phyloP scores from a whole-genome alignment of 1,284 basidiomycete species.

The Blastosporella zonata region DNA sequence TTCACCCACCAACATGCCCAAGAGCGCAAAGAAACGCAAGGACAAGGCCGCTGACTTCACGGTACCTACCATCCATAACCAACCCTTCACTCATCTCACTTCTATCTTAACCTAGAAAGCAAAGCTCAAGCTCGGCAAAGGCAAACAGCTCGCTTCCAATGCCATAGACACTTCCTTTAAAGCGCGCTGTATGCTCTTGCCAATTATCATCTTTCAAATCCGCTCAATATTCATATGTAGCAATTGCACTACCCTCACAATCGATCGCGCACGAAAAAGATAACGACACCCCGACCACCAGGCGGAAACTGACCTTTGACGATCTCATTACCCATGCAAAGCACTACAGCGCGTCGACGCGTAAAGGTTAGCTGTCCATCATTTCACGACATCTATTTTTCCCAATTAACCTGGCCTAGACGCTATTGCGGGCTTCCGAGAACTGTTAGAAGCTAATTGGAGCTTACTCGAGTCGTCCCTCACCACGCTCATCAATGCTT shows the following conservation, averaged over 20 bases:
- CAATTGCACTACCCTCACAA: conserved; percentile 88
- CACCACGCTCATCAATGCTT: conserved; percentile 61
- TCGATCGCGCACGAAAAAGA: conserved; percentile 62
- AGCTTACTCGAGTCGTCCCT: conserved; percentile 56
- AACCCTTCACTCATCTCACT: conserved; percentile 5
- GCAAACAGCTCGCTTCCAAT: conserved; percentile 81
- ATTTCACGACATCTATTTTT: too few species aligned
- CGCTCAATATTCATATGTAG: conserved; percentile 37
- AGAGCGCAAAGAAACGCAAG: conserved; percentile 82
- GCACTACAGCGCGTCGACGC: conserved; percentile 77
- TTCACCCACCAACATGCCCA: conserved; percentile 56
- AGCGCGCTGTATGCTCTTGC: conserved; percentile 64
- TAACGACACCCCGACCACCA: conserved; percentile 63
- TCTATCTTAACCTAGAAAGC: conserved; percentile 69
- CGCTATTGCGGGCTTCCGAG: conserved; percentile 78
- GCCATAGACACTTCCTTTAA: conserved; percentile 96
- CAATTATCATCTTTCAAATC: background rate
- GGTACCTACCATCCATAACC: conserved; percentile 37
- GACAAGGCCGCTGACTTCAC: conserved; percentile 88
- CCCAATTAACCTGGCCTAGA: conserved; percentile 45
- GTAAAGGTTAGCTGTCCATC: conserved; percentile 54
- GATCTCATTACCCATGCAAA: conserved; percentile 80
- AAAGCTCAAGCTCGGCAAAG: conserved; percentile 94
- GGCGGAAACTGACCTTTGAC: conserved; percentile 71
- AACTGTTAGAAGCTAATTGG: conserved; percentile 72